Evolutionary conservation across 139 green algal species (phyloP).

Genomic region (Chlamydomonas incerta): DNA sequence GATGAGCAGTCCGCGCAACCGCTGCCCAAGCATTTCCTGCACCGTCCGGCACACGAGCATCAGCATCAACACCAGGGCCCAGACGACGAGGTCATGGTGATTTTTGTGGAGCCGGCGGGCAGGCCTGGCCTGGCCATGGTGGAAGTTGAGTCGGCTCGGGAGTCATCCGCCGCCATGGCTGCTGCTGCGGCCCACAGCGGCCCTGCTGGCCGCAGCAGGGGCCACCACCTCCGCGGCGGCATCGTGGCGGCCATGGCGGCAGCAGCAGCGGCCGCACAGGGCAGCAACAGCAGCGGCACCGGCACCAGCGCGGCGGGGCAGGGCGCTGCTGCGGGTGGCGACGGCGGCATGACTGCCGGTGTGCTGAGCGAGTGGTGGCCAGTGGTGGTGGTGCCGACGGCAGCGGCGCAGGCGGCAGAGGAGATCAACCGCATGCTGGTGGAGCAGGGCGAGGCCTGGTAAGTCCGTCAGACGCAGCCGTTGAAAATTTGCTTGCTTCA

Average conservation of each 20-base stretch:
- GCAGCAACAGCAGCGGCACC: not conserved
- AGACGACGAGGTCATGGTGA: not conserved
- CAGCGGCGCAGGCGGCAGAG: not conserved
- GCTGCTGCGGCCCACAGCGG: no score
- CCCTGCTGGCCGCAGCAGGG: not conserved
- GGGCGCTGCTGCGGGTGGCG: not conserved
- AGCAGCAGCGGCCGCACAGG: not conserved
- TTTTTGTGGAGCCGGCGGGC: conserved; percentile 16
- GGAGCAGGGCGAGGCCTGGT: not conserved
- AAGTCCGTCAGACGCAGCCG: not conserved
- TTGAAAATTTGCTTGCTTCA: no score
- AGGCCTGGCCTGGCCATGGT: conserved; percentile 6
- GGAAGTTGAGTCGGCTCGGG: conserved; percentile 1
- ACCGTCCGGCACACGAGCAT: no score
- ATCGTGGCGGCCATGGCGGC: not conserved
- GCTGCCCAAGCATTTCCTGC: no score
- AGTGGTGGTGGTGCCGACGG: conserved; percentile 22
- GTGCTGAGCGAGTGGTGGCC: conserved; percentile 35
- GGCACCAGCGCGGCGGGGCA: not conserved
- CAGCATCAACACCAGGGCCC: not conserved
- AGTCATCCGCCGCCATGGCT: not conserved
- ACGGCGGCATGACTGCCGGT: not conserved
- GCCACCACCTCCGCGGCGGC: not conserved
- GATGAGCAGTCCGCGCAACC: not conserved
- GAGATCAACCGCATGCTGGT: conserved; percentile 19